phyloP scores from a whole-genome alignment of 805 yeast genomes.

The Lipomyces chichibuensis region DNA sequence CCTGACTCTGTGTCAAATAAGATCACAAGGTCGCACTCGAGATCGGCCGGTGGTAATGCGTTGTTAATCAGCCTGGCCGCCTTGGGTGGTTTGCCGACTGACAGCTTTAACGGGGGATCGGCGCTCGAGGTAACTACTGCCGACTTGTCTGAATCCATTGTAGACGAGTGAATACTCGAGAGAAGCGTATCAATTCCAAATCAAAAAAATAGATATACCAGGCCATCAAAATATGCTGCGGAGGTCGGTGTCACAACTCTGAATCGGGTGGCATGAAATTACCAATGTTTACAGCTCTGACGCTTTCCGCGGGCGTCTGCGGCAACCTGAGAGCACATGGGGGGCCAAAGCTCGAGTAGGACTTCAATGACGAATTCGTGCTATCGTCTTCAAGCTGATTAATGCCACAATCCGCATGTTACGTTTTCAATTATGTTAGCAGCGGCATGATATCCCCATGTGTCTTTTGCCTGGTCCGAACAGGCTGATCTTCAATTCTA shows the following conservation, averaged over 20 bases:
- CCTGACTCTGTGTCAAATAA: conserved; percentile 21
- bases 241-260: not conserved
- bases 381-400: not conserved
- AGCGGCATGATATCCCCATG: not conserved
- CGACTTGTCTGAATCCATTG: not conserved
- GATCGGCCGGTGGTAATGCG: conserved; percentile 18
- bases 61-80: not conserved
- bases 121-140: not conserved
- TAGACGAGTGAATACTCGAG: not conserved
- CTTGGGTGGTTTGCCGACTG: not conserved
- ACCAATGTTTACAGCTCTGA: too few relatives aligned
- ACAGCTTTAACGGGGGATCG: not conserved
- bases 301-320: not conserved
- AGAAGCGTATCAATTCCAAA: not conserved
- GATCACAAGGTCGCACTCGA: conserved; percentile 23
- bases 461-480: not conserved
- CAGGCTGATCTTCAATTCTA: too few relatives aligned
- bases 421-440: not conserved
- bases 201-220: not conserved
- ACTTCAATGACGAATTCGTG: not conserved
- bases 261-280: too few relatives aligned
- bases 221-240: not conserved
- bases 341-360: too few relatives aligned
- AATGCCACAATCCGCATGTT: not conserved
- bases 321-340: not conserved